Base-by-base conservation (phyloP, 495 filamentous ascomycete genomes). In the Poronia punctata region DNA sequence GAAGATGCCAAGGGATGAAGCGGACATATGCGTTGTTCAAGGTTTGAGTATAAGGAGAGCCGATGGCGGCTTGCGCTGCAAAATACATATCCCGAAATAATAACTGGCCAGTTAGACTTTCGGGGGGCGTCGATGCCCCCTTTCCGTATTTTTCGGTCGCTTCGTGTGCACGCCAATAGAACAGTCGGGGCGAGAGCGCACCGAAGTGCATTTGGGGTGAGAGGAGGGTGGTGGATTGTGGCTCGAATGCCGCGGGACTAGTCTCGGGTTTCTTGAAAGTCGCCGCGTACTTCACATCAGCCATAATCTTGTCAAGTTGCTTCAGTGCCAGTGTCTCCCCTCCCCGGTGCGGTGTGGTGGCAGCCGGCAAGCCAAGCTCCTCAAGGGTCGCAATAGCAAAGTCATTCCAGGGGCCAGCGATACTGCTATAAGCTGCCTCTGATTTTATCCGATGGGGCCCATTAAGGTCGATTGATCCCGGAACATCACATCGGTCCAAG, bases 1-100 rank as follows among this genome's bases (percentile, higher is more conserved):
- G 79, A 9, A 84, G 57, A 47, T 84, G 80, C 80, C 82, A 86
- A 34, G 80, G 78, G 7, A 86, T 70, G 55, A 85, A 83, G 17
- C 79, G 65, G 28, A 72, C 78, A 42, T 76, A 57, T 3, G 60
- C 48, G 46, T 86, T 86, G 16, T 71, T 70, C 22, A 70, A 49
- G 3, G 76, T 80, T 38, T 76, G 75, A 4, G 20, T 62, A 46
- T 78, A 85, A 1, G 60, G 39, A 33, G 69, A 64, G 3, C 82
- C 81, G 2, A 85, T 60, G 0, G 68, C 65, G 2, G 80, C 76
- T 52, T 86, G 81, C 0, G 82, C 82, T 22, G 65, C 81, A 43
- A 86, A 84, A 60, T 84, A 86, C 82, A 85, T 86, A 41, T 86
- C 82, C 0, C 82, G 66, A 53, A 86, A 86, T 0, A 83, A 65